phyloP scores from a whole-genome alignment of 495 filamentous ascomycete species.

The Cudoniella acicularis region DNA sequence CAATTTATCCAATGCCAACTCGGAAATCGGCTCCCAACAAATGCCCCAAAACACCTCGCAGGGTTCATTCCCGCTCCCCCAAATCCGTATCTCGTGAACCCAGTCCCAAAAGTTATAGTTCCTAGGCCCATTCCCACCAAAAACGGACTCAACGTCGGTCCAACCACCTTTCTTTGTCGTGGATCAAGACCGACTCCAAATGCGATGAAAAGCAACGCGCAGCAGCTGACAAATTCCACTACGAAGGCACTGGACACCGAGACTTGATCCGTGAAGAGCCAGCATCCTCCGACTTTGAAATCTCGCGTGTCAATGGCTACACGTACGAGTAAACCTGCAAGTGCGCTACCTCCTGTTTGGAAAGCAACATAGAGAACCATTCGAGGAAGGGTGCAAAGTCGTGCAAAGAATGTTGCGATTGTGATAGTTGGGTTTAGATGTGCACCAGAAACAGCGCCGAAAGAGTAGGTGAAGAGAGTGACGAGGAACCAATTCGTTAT shows the following conservation, averaged over 20 bases:
- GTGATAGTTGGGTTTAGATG: conserved; percentile 47
- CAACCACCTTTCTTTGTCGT: conserved; percentile 39
- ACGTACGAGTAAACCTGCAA: conserved; percentile 36
- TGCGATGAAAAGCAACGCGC: conserved; percentile 30
- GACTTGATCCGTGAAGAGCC: conserved; percentile 9
- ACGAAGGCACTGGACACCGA: conserved; percentile 30
- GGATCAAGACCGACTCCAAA: conserved; percentile 46
- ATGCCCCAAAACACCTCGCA: conserved; percentile 16
- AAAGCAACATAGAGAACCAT: conserved; percentile 39
- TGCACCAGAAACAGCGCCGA: conserved; percentile 38
- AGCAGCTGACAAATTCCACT: conserved; percentile 38
- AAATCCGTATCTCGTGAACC: conserved; percentile 36
- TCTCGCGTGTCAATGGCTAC: conserved; percentile 20
- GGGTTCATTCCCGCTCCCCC: conserved; percentile 16
- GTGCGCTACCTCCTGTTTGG: conserved; percentile 36
- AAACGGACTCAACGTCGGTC: conserved; percentile 39
- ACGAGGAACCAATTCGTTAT: conserved; percentile 39
- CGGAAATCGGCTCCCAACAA: conserved; percentile 8
- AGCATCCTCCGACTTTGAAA: conserved; percentile 15
- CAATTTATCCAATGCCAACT: conserved; percentile 18
- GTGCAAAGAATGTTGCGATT: conserved; percentile 42
- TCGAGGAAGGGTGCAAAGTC: conserved; percentile 40
- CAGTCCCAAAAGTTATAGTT: conserved; percentile 36
- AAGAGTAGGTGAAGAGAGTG: conserved; percentile 41
- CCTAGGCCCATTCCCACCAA: conserved; percentile 42